These are phyloP conservation scores for Pseudocercospora fuligena DNA, from an alignment of 2,329 filamentous ascomycete genomes.

Conservation along the genomic window DNA sequence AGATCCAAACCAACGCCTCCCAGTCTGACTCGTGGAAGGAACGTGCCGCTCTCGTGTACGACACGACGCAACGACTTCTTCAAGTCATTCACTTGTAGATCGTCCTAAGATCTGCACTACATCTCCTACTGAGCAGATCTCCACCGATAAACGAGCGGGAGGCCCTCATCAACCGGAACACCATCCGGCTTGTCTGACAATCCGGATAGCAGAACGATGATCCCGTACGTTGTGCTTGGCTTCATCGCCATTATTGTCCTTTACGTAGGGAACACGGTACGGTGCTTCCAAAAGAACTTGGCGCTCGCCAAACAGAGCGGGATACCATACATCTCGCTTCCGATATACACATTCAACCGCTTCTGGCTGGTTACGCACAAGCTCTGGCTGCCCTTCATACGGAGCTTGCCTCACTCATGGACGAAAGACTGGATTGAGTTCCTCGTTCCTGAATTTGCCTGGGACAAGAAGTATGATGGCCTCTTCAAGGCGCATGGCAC, in stretches of 20 bases:
- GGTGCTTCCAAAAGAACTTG: slow-evolving; percentile 47
- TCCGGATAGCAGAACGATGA: slow-evolving; percentile 30
- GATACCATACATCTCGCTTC: slow-evolving; percentile 49
- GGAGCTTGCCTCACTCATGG: slow-evolving; percentile 58
- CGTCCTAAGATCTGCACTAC: background rate
- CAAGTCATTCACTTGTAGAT: slow-evolving; percentile 3
- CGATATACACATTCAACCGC: slow-evolving; percentile 55
- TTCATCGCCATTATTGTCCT: slow-evolving; percentile 40
- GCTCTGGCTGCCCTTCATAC: slow-evolving; percentile 62
- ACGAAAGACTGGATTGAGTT: slow-evolving; percentile 65
- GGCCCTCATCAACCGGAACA: background rate
- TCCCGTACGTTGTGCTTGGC: slow-evolving; percentile 36
- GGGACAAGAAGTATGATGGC: slow-evolving; percentile 56
- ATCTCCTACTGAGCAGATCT: slow-evolving; percentile 4
- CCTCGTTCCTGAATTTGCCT: slow-evolving; percentile 65
- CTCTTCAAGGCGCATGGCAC: slow-evolving; percentile 62
- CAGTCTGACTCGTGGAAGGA: background rate
- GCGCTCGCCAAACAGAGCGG: slow-evolving; percentile 52
- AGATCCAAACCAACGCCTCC: background rate
- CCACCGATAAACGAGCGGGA: background rate
- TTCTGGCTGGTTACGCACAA: slow-evolving; percentile 62
- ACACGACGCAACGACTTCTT: slow-evolving; percentile 3
- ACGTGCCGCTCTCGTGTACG: slow-evolving; percentile 7
- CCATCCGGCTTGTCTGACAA: background rate
- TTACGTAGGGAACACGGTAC: slow-evolving; percentile 43